Evolutionary conservation across 139 green algal species (phyloP).

Genomic region (Trebouxia sp.): DNA sequence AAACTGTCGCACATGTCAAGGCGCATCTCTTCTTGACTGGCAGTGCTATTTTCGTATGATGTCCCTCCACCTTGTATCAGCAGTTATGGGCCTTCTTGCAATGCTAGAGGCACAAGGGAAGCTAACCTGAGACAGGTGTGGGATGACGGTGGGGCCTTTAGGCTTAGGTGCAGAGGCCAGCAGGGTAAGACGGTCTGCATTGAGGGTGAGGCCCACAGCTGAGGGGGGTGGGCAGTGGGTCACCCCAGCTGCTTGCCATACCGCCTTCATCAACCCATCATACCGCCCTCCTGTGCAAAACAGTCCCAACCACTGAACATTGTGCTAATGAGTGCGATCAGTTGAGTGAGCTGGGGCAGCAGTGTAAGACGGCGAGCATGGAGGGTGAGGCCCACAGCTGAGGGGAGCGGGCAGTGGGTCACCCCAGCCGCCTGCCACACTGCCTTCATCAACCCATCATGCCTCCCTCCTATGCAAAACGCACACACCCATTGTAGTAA

Average conservation of each 20-base stretch:
- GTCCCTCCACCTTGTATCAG: no score
- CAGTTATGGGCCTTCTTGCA: no score
- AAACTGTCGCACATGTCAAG: no score
- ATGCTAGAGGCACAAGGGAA: not conserved
- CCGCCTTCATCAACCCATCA: constrained; percentile 62
- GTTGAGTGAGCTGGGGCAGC: not conserved
- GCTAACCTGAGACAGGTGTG: constrained; percentile 26
- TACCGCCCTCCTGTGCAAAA: constrained; percentile 57
- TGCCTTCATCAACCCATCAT: constrained; percentile 64
- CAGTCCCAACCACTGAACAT: not conserved
- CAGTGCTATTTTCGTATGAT: no score
- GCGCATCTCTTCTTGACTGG: no score
- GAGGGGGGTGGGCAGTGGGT: constrained; percentile 33
- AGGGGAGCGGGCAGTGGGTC: constrained; percentile 25
- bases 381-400: constrained; percentile 65
- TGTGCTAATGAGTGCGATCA: no score
- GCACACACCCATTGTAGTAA: not conserved
- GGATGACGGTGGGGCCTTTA: constrained; percentile 5
- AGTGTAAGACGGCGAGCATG: constrained; percentile 60
- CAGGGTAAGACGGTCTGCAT: constrained; percentile 57
- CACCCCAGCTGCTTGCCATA: constrained; percentile 56
- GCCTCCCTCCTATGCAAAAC: constrained; percentile 50
- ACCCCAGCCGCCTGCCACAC: constrained; percentile 55
- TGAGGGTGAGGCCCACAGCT: constrained; percentile 69
- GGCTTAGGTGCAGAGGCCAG: constrained; percentile 8